Base-by-base conservation (phyloP, 2,329 filamentous ascomycete genomes). In the Cladosporium sp. region DNA sequence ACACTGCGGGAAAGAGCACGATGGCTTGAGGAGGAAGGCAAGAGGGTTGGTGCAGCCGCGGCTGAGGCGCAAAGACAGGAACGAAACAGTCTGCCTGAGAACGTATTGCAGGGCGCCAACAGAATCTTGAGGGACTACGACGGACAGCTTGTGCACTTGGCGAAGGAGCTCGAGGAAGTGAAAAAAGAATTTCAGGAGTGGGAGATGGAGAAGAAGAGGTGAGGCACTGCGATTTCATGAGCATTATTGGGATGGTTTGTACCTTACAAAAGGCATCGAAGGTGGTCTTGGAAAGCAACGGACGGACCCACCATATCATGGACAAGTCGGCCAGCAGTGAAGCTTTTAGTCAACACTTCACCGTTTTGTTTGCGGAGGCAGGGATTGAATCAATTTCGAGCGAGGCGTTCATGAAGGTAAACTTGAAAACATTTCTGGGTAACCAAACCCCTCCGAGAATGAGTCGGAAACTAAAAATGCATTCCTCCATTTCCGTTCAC, bases 51-150 rank as follows among this genome's bases (percentile, higher is more conserved):
- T 37, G 71, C 68, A 55, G 71, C 68, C 54, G 63, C 68, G 40
- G 61, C 71, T 4, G 65, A 69, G 2, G 71, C 75, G 32, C 57
- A 62, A 47, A 54, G 51, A 30, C 54, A 54, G 20, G 72, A 76
- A 47, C 76, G 80, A 42, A 64, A 67, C 37, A 75, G 78, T 1
- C 69, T 91, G 51, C 82, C 85, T 40, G 84, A 87, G 57, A 85
- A 89, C 53, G 81, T 84, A 24, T 81, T 88, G 67, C 77, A 76
- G 53, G 84, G 85, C 67, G 80, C 87, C 37, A 88, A 88, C 69
- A 88, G 89, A 86, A 85, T 92, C 41, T 70, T 92, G 60, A 84
- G 87, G 61, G 86, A 90, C 64, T 92, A 91, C 67, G 85, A 91
- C 66, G 87, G 84, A 66, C 88, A 92, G 72, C 75, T 93, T 29